Evolutionary conservation across 345 rosid species (phyloP), one percentile per base, ranked within the genome.

Genomic region (Moringa oleifera): DNA sequence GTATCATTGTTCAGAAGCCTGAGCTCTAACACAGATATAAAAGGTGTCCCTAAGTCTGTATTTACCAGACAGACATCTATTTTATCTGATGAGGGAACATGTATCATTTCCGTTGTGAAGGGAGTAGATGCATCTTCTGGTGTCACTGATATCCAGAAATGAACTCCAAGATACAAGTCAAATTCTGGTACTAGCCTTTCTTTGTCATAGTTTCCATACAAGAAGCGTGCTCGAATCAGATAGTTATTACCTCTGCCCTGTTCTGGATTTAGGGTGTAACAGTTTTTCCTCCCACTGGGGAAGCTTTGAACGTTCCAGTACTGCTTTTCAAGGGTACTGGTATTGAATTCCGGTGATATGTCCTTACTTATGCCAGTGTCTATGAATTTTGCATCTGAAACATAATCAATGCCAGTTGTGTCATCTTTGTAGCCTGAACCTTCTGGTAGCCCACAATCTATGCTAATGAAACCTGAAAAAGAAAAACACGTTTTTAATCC

Each of bases 191-290:
- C 25, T n/a, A 31, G 41, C 2, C 67, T 65, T 4, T 50, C 18
- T 12, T 23, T 64, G 47, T 88, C 86, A 11, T 85, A 88, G 63
- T 85, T 77, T 22, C 85, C 89, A 10, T 87, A 79, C 73, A 73
- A 53, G 65, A 80, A 85, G 17, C 59, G 58, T 0, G 85, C 73
- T 65, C 91, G 71, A 53, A 88, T 69, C 63, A 85, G 25, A 59
- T 85, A 85, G 24, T 59, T 73, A 28, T 50, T 41, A 2, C 68
- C 77, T 56, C 36, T 69, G 37, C 61, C 73, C 0, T 18, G 71
- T 0, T 57, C 71, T 18, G 68, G 74, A 56, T 55, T 56, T 0
- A 72, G 47, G 12, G 21, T 70, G 63, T 69, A 80, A 53, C 81
- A 80, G 53, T 80, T 80, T 55, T 74, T 25, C 37, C 22, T 63